Percentiles rank a stretch among this genome's conserved stretches.
These are phyloP conservation scores for Nakazawaea sp. DNA, from an alignment of 805 yeast genomes.

Conservation along the genomic window DNA sequence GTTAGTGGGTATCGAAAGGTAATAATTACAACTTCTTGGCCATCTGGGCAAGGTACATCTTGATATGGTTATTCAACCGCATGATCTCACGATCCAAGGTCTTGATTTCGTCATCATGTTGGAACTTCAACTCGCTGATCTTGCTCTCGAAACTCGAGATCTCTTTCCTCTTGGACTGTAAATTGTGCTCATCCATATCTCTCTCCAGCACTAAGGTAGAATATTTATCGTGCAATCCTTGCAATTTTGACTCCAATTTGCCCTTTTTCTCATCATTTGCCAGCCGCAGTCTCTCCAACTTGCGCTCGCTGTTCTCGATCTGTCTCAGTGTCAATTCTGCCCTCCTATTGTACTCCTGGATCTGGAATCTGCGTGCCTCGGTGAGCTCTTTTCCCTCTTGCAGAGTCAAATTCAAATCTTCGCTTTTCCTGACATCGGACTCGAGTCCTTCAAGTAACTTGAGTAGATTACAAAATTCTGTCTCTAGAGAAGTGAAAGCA, in stretches of 20 bases:
- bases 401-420: constrained; percentile 30
- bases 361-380: constrained; percentile 29
- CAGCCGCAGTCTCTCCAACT: constrained; percentile 33
- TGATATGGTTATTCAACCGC: constrained; percentile 47
- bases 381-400: constrained; percentile 32
- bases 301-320: constrained; percentile 39
- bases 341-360: constrained; percentile 34
- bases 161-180: constrained; percentile 38
- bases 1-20: background rate
- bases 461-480: constrained; percentile 34
- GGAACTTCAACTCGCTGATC: constrained; percentile 29
- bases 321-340: constrained; percentile 43
- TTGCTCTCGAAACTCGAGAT: constrained; percentile 37
- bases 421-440: constrained; percentile 36
- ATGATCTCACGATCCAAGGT: constrained; percentile 48
- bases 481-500: constrained; percentile 46
- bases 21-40: constrained; percentile 22
- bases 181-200: constrained; percentile 39
- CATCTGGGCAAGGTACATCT: constrained; percentile 46
- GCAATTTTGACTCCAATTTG: constrained; percentile 33
- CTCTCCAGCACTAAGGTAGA: constrained; percentile 42
- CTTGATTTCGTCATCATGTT: constrained; percentile 45
- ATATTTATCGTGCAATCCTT: constrained; percentile 37
- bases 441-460: constrained; percentile 43
- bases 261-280: constrained; percentile 39